Base-by-base conservation (phyloP, 345 rosid species). In the Lenwebbia sp. region DNA sequence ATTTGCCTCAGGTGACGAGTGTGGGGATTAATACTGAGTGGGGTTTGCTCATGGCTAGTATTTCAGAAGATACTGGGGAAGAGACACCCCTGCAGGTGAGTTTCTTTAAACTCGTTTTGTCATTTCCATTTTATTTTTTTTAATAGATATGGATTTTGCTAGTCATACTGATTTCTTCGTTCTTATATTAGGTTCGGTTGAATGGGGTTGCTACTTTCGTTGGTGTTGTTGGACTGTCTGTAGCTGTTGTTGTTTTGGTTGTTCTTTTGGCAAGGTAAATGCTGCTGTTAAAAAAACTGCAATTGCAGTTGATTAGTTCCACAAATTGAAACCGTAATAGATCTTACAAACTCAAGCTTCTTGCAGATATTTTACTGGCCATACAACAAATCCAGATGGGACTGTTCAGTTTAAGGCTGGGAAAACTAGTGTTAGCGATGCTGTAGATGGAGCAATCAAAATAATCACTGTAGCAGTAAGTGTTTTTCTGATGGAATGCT, bases 151-250 rank as follows among this genome's bases (percentile, higher is more conserved):
- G 60, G 0, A 51, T 2, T 55, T 28, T 83, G 25, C 44, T 60
- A 3, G 41, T 50, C 70, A 47, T 85, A 74, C 52, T 75, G 49
- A 55, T 88, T 86, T 83, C 88, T 89, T 85, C 70, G 30, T 33
- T 86, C 50, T 84, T 51, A 82, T 57, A 49, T 86, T 87, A 98
- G 99, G 99, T 98, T 11, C 98, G 99, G 44, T 89, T 98, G 90
- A 98, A 98, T 92, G 99, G 99, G 83, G 98, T 94, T 62, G 98
- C 99, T 54, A 97, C 99, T 83, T 96, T 97, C 91, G 94, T 97
- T 33, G 99, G 99, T 87, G 88, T 97, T 83, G 99, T 93, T 44
- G 99, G 99, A 83, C 96, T 97, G 74, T 83, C 94, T 26, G 99
- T 95, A 41, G 99, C 99, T 88, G 90, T 92, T 21, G 88, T 88